Conservation (phyloP, 1,139 yeast species). For the Taiozyma sp. region DNA sequence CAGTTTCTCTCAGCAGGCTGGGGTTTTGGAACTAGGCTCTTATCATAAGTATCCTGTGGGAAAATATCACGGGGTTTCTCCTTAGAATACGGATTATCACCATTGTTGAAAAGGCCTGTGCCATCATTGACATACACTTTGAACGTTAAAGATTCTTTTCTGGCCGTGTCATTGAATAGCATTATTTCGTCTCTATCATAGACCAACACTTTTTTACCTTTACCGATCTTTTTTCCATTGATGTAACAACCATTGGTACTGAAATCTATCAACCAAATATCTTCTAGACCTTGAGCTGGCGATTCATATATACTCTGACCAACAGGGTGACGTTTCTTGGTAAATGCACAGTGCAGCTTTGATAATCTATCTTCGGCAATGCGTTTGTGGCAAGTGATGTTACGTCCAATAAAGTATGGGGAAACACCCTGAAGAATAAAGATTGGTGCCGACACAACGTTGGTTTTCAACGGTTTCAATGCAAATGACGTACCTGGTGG, state of each 20-base stretch:
- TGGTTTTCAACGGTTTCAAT: constrained; percentile 38
- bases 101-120: constrained; percentile 51
- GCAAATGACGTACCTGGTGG: constrained; percentile 48
- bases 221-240: constrained; percentile 55
- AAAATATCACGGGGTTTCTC: constrained; percentile 1
- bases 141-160: constrained; percentile 49
- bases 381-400: constrained; percentile 51
- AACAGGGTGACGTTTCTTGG: constrained; percentile 56
- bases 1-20: not conserved
- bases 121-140: constrained; percentile 46
- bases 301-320: constrained; percentile 53
- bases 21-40: constrained; percentile 8
- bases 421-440: constrained; percentile 58
- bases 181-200: constrained; percentile 62
- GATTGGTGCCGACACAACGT: constrained; percentile 42
- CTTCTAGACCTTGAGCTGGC: constrained; percentile 64
- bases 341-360: constrained; percentile 72
- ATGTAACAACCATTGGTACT: constrained; percentile 79
- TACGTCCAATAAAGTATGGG: constrained; percentile 63
- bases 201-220: constrained; percentile 56
- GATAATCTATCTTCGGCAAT: constrained; percentile 76
- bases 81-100: constrained; percentile 12
- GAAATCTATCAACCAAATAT: constrained; percentile 77
- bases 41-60: constrained; percentile 18
- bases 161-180: constrained; percentile 56